phyloP scores from a whole-genome alignment of 441 rosid genomes.

The Theobroma grandiflorum region DNA sequence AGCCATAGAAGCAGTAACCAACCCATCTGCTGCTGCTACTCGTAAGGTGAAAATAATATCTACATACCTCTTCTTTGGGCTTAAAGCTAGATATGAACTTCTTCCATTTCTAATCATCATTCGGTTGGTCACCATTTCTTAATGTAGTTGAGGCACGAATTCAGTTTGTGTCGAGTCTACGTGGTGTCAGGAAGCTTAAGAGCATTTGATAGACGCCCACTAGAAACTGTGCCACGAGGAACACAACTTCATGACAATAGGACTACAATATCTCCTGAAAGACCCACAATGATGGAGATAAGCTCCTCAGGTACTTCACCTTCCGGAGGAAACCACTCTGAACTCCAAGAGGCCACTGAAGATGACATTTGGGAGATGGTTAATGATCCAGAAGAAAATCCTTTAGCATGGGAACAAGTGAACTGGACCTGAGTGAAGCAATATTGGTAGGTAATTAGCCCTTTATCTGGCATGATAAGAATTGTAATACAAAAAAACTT shows the following conservation, averaged over 20 bases:
- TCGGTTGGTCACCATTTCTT: slow-evolving; percentile 21
- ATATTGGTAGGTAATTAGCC: background rate
- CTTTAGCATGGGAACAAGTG: slow-evolving; percentile 65
- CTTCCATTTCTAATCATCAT: slow-evolving; percentile 22
- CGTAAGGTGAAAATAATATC: slow-evolving; percentile 50
- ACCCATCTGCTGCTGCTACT: slow-evolving; percentile 34
- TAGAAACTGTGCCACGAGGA: slow-evolving; percentile 41
- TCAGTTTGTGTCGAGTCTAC: slow-evolving; percentile 77
- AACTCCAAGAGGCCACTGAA: slow-evolving; percentile 33
- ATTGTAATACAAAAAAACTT: background rate
- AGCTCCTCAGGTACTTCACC: slow-evolving; percentile 49
- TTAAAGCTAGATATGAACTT: background rate
- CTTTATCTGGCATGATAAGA: background rate
- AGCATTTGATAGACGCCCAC: slow-evolving; percentile 87
- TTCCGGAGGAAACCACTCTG: slow-evolving; percentile 46
- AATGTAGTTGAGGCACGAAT: slow-evolving; percentile 74
- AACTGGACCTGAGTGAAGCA: slow-evolving; percentile 43
- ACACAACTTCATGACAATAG: slow-evolving; percentile 30
- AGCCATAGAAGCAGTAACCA: slow-evolving; percentile 56
- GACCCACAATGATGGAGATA: slow-evolving; percentile 29
- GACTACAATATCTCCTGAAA: slow-evolving; percentile 42
- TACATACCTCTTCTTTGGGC: background rate
- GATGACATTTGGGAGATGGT: slow-evolving; percentile 33
- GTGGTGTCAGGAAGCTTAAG: slow-evolving; percentile 65
- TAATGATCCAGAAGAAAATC: slow-evolving; percentile 41